Evolutionary conservation across 352 stramenopile species (phyloP), one percentile per base, ranked within the genome.

Genomic region (Globisporangium barbulae): DNA sequence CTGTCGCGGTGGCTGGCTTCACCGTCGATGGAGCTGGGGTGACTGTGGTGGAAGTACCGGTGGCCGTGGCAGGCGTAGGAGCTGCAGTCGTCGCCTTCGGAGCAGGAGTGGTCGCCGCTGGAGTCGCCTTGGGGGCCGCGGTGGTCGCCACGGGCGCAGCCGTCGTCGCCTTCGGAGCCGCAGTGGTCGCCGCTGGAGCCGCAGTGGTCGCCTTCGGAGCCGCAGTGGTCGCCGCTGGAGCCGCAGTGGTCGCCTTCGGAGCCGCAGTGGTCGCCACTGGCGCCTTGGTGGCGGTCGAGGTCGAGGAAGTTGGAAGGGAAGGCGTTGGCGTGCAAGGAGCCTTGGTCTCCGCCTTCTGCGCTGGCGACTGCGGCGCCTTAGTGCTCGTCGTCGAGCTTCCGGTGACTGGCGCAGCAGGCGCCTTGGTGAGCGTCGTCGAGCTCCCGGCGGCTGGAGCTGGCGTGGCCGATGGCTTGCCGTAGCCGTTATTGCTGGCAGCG

Each of bases 101-200:
- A 0, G 30, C 19, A 6, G 52, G 42, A 0, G 22, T 41, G 31
- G 57, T 48, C 5, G 53, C 35, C n/a, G 52, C 13, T 17, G 59
- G 64, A 17, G 53, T 53, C 31, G 64, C 3, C 5, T 48, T 55
- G 17, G 64, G 57, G 17, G 63, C 57, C 13, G 53, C 58, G 5
- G 58, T 50, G 10, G 53, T 64, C 22, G 39, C n/a, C 3, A 33
- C 55, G 3, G 45, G 45, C 4, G 41, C 49, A 3, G 44, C 42
- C 0, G 56, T 59, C 0, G 67, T 56, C 6, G 47, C 45, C 7
- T 48, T 45, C 0, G 57, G 53, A 39, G 63, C 55, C 15, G 63
- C 70, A 41, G 70, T 67, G 4, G 66, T 70, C 19, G 56, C 60
- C 10, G 42, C n/a, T 28, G 58, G 58, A 1, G 58, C 45, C 15